phyloP scores from a whole-genome alignment of 805 yeast genomes.

The Saccharomycopsis guyanensis region DNA sequence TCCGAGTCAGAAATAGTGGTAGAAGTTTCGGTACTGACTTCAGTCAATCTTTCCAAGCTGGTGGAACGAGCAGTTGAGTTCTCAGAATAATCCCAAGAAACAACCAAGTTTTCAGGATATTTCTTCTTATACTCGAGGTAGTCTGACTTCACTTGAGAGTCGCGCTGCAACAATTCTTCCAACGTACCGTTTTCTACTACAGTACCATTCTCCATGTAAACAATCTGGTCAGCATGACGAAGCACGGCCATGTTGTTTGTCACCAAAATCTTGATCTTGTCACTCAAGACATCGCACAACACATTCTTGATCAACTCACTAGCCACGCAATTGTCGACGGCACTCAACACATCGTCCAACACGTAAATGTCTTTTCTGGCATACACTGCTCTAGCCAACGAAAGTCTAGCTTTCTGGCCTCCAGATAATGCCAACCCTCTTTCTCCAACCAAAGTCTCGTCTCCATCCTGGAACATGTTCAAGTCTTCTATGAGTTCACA shows the following conservation, averaged over 20 bases:
- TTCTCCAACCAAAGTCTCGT: slow-evolving; percentile 45
- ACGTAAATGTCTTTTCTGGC: slow-evolving; percentile 49
- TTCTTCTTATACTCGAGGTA: not conserved
- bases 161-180: slow-evolving; percentile 34
- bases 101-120: not conserved
- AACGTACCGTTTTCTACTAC: slow-evolving; percentile 54
- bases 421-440: slow-evolving; percentile 53
- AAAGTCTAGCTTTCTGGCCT: slow-evolving; percentile 56
- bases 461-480: slow-evolving; percentile 41
- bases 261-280: slow-evolving; percentile 47
- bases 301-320: slow-evolving; percentile 44
- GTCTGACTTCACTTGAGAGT: slow-evolving; percentile 23
- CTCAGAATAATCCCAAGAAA: not conserved
- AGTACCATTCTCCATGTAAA: slow-evolving; percentile 45
- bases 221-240: slow-evolving; percentile 41
- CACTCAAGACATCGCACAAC: slow-evolving; percentile 33
- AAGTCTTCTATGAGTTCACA: slow-evolving; percentile 43
- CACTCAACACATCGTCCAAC: slow-evolving; percentile 59
- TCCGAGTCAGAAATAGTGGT: not conserved
- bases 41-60: not conserved
- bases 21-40: not conserved
- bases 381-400: slow-evolving; percentile 64
- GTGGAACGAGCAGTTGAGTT: no score
- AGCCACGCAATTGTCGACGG: slow-evolving; percentile 67
- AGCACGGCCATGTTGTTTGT: slow-evolving; percentile 53